Evolutionary conservation across 2,329 filamentous ascomycete genomes (phyloP).

Genomic region (Zasmidium citrigriseum): DNA sequence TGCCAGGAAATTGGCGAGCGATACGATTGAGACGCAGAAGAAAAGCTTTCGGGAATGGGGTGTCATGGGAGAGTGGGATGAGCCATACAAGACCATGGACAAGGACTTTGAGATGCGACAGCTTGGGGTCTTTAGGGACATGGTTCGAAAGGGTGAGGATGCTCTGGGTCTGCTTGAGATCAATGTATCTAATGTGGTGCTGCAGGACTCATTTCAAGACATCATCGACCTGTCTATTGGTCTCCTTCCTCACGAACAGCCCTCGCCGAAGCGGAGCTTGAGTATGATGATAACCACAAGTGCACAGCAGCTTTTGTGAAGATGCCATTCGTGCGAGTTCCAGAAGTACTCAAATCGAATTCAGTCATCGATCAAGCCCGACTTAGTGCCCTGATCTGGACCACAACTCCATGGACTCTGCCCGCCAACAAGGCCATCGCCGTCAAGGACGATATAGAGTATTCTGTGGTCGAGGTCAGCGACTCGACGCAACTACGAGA

Average conservation of each 20-base stretch:
- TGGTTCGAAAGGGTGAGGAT: slow-evolving; percentile 61
- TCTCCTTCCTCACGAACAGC: slow-evolving; percentile 77
- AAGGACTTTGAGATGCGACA: slow-evolving; percentile 72
- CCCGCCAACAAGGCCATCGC: slow-evolving; percentile 91
- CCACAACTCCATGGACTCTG: slow-evolving; percentile 95
- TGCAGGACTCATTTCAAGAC: slow-evolving; percentile 69
- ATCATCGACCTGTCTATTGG: slow-evolving; percentile 85
- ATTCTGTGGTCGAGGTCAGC: slow-evolving; percentile 47
- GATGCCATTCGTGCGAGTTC: slow-evolving; percentile 64
- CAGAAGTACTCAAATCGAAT: slow-evolving; percentile 41
- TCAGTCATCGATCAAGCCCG: slow-evolving; percentile 46
- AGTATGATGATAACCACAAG: slow-evolving; percentile 74
- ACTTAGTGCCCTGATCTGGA: slow-evolving; percentile 91
- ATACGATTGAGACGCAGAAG: slow-evolving; percentile 73
- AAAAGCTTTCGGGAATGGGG: slow-evolving; percentile 71
- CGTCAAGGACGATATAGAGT: slow-evolving; percentile 72
- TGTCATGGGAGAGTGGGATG: slow-evolving; percentile 80
- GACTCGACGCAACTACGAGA: slow-evolving; percentile 11
- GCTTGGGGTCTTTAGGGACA: slow-evolving; percentile 71
- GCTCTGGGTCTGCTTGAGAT: neutral
- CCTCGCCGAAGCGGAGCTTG: slow-evolving; percentile 79
- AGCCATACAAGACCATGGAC: slow-evolving; percentile 78
- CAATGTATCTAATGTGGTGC: neutral
- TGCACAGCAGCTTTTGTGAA: slow-evolving; percentile 76
- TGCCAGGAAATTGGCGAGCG: slow-evolving; percentile 66